These are phyloP conservation scores for Irpex sp. DNA, from an alignment of 1,284 basidiomycete species.

Conservation along the genomic window DNA sequence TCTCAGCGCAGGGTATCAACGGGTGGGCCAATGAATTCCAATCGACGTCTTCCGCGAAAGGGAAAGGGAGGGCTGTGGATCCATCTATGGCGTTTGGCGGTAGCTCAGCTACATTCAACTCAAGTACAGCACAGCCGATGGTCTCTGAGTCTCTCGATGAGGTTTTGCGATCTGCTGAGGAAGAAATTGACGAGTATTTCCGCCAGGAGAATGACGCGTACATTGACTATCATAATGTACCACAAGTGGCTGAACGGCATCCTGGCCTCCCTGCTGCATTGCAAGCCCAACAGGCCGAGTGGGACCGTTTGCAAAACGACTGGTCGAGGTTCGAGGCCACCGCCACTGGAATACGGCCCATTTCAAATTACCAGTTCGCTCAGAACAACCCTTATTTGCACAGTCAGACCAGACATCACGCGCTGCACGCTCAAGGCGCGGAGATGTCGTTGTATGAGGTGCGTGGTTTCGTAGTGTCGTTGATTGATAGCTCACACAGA, in stretches of 20 bases:
- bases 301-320: constrained; percentile 70
- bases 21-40: constrained; percentile 17
- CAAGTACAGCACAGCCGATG: neutral
- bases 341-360: constrained; percentile 53
- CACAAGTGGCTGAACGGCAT: constrained; percentile 33
- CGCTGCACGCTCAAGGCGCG: constrained; percentile 40
- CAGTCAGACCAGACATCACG: constrained; percentile 53
- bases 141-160: constrained; percentile 9
- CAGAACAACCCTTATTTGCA: constrained; percentile 77
- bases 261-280: constrained; percentile 5
- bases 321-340: constrained; percentile 85
- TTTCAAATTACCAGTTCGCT: constrained; percentile 75
- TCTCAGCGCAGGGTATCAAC: constrained; percentile 11
- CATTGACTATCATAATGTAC: constrained; percentile 34
- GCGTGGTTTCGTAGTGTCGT: constrained; percentile 19
- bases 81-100: neutral
- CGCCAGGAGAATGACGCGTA: constrained; percentile 69
- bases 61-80: constrained; percentile 56
- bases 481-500: neutral
- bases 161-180: constrained; percentile 28
- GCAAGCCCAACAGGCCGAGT: constrained; percentile 33
- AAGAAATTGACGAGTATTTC: constrained; percentile 67
- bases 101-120: neutral
- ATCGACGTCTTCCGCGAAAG: constrained; percentile 48
- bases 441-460: constrained; percentile 56